Conservation (phyloP, 2,329 filamentous ascomycete species). For the Botrytis sinoallii region DNA sequence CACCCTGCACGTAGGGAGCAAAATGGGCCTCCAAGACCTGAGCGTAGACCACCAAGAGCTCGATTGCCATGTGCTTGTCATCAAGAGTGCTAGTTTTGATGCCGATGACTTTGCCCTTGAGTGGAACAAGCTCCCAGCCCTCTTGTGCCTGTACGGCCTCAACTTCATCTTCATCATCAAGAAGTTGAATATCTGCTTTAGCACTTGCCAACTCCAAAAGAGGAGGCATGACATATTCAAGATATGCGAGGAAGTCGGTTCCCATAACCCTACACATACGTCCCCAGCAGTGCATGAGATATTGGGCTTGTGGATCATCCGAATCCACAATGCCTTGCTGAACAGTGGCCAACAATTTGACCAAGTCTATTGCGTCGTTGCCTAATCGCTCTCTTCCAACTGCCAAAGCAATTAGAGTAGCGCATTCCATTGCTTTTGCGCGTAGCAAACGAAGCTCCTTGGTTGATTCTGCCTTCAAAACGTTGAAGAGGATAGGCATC, state of each 20-base stretch:
- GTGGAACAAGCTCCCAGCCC: conserved; percentile 93
- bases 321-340: conserved; percentile 83
- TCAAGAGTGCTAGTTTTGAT: conserved; percentile 96
- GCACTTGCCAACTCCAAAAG: conserved; percentile 86
- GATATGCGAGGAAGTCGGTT: conserved; percentile 85
- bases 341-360: conserved; percentile 82
- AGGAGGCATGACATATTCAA: conserved; percentile 91
- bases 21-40: conserved; percentile 93
- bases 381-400: conserved; percentile 93
- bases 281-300: conserved; percentile 98
- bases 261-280: conserved; percentile 96
- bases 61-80: conserved; percentile 99
- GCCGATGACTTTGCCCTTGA: conserved; percentile 97
- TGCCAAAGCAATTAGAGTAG: conserved; percentile 89
- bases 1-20: conserved; percentile 84
- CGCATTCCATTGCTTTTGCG: conserved; percentile 99
- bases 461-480: conserved; percentile 83
- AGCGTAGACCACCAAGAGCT: conserved; percentile 94
- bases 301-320: conserved; percentile 94
- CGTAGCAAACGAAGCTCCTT: conserved; percentile 89
- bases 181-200: conserved; percentile 93
- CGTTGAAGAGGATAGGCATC: conserved; percentile 91
- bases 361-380: conserved; percentile 79
- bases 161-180: conserved; percentile 93
- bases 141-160: conserved; percentile 92